Percentiles rank a stretch among this genome's conserved stretches.
Evolutionary conservation across 495 filamentous ascomycete species (phyloP).

Genomic region (Talaromyces adpressus): DNA sequence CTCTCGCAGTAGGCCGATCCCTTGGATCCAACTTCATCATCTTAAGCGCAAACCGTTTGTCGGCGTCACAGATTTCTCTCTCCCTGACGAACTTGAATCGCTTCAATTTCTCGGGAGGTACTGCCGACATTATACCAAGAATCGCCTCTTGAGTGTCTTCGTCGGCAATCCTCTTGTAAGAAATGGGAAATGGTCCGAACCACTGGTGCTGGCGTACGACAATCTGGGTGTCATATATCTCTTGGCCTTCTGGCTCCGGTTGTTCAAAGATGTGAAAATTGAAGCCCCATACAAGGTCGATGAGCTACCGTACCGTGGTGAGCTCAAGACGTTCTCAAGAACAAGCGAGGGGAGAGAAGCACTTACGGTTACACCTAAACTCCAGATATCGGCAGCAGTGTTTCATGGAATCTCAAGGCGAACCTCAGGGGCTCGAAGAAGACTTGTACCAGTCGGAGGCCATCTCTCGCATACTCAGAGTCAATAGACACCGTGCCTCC

Average conservation of each 20-base stretch:
- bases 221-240: neutral
- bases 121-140: slow-evolving; percentile 16
- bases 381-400: neutral
- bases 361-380: neutral
- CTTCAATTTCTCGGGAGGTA: slow-evolving; percentile 13
- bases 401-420: neutral
- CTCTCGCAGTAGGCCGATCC: slow-evolving; percentile 17
- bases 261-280: neutral
- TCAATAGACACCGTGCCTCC: neutral
- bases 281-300: neutral
- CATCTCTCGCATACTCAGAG: neutral
- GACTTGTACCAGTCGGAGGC: neutral
- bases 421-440: neutral
- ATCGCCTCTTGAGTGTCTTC: slow-evolving; percentile 13
- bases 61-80: slow-evolving; percentile 16
- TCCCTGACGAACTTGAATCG: slow-evolving; percentile 15
- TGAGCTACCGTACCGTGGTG: neutral
- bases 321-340: neutral
- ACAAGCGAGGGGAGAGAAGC: neutral
- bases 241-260: neutral
- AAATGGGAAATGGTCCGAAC: slow-evolving; percentile 36
- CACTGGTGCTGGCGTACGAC: slow-evolving; percentile 11
- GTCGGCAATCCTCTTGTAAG: slow-evolving; percentile 20
- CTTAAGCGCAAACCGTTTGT: slow-evolving; percentile 19
- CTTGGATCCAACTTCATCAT: slow-evolving; percentile 22